phyloP scores from a whole-genome alignment of 192 early-diverging fungal genomes.

The Rhizophagus sp. region DNA sequence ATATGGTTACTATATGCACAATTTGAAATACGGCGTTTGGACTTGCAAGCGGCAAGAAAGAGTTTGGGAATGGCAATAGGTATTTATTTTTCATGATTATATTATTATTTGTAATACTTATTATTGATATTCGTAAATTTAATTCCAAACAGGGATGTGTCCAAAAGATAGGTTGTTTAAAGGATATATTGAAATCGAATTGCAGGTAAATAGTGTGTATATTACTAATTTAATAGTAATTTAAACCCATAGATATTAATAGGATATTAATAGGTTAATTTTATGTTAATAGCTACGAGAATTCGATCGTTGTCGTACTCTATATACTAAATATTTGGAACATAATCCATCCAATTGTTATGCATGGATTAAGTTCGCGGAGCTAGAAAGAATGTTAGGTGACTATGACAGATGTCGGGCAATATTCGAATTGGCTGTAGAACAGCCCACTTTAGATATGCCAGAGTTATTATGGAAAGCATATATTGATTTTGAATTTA shows the following conservation, averaged over 20 bases:
- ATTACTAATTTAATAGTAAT: not conserved
- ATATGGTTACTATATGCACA: slow-evolving; percentile 94
- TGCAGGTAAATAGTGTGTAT: slow-evolving; percentile 53
- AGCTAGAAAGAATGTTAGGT: slow-evolving; percentile 82
- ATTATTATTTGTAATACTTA: not conserved
- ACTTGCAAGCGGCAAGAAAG: slow-evolving; percentile 75
- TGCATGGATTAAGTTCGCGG: slow-evolving; percentile 98
- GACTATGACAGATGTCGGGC: slow-evolving; percentile 84
- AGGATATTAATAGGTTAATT: not conserved
- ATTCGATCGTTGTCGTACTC: slow-evolving; percentile 86
- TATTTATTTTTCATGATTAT: not conserved
- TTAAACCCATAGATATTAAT: not conserved
- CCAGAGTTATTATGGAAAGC: slow-evolving; percentile 99
- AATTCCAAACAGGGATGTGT: slow-evolving; percentile 47
- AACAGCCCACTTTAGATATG: slow-evolving; percentile 92
- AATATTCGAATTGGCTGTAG: slow-evolving; percentile 89
- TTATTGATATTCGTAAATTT: not conserved
- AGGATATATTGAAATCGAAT: slow-evolving; percentile 95
- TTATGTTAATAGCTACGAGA: slow-evolving; percentile 66
- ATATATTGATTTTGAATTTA: slow-evolving; percentile 94
- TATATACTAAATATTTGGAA: slow-evolving; percentile 92
- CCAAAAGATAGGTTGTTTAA: slow-evolving; percentile 94
- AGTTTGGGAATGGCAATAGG: slow-evolving; percentile 85
- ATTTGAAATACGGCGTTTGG: slow-evolving; percentile 81
- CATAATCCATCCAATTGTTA: slow-evolving; percentile 84